phyloP scores from a whole-genome alignment of 257 asterid genomes.

The Catharanthus roseus region DNA sequence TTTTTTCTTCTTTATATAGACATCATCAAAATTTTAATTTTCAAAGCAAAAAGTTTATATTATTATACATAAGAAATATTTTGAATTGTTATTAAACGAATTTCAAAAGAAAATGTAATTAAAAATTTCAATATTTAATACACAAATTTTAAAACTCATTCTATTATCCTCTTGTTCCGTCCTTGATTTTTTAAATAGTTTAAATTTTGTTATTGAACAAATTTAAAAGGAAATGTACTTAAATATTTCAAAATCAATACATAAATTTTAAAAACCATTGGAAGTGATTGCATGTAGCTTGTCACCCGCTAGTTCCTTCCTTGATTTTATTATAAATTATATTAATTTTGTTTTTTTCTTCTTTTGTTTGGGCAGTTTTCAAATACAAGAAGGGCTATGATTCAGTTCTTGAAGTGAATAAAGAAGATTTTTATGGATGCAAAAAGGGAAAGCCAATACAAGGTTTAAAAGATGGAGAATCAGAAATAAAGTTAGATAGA shows the following conservation, averaged over 20 bases:
- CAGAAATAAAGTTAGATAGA: conserved; percentile 39
- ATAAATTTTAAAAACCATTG: too few relatives aligned
- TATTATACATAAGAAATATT: background rate
- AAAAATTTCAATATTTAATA: too few relatives aligned
- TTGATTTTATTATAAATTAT: background rate
- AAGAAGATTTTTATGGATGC: conserved; percentile 38
- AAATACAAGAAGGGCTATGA: conserved; percentile 41
- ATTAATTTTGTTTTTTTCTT: background rate
- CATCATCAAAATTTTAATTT: background rate
- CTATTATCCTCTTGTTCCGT: too few relatives aligned
- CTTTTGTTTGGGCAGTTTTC: conserved; percentile 60
- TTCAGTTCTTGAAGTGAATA: conserved; percentile 53
- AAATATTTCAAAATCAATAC: too few relatives aligned
- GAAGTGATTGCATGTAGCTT: background rate
- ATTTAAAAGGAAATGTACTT: too few relatives aligned
- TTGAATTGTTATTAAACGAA: too few relatives aligned
- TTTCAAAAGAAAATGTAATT: too few relatives aligned
- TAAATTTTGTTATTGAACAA: too few relatives aligned
- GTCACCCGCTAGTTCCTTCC: too few relatives aligned
- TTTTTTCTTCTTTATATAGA: background rate
- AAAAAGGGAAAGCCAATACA: conserved; percentile 34
- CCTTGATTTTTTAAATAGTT: too few relatives aligned
- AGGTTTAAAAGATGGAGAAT: conserved; percentile 38
- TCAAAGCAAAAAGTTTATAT: background rate
- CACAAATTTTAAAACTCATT: too few relatives aligned